phyloP scores from a whole-genome alignment of 2,329 filamentous ascomycete species.

The Cercospora sp. region DNA sequence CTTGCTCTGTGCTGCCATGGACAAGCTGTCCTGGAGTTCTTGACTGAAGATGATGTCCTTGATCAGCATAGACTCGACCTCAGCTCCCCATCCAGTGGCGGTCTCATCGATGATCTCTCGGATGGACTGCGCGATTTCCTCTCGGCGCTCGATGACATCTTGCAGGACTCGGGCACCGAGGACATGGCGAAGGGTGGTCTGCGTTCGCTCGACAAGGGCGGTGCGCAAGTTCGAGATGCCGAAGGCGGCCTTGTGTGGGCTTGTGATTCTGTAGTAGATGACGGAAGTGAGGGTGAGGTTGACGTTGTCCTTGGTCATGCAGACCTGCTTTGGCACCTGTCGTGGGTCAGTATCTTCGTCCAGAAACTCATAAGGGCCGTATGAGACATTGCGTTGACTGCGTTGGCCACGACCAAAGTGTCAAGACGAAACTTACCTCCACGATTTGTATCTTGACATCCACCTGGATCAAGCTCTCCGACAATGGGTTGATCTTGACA shows the following conservation, averaged over 20 bases:
- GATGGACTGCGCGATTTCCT: slow-evolving; percentile 93
- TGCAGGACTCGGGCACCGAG: slow-evolving; percentile 93
- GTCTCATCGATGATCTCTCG: slow-evolving; percentile 98
- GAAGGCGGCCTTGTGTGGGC: slow-evolving; percentile 94
- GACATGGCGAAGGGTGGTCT: slow-evolving; percentile 95
- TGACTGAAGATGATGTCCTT: slow-evolving; percentile 98
- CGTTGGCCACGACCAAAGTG: background rate
- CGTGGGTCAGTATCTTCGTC: background rate
- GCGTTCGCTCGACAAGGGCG: slow-evolving; percentile 95
- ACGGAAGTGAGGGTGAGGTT: slow-evolving; percentile 90
- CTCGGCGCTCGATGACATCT: slow-evolving; percentile 96
- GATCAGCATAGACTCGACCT: slow-evolving; percentile 97
- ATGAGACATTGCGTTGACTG: background rate
- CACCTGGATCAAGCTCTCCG: slow-evolving; percentile 83
- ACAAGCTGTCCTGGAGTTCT: slow-evolving; percentile 92
- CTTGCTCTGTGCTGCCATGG: slow-evolving; percentile 98
- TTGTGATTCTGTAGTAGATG: slow-evolving; percentile 97
- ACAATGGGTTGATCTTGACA: slow-evolving; percentile 95
- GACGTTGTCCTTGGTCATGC: slow-evolving; percentile 99
- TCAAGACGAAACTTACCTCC: slow-evolving; percentile 49
- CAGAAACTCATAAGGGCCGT: background rate
- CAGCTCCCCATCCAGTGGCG: slow-evolving; percentile 88
- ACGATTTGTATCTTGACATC: slow-evolving; percentile 99
- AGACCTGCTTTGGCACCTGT: slow-evolving; percentile 82
- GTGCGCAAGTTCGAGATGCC: slow-evolving; percentile 92